Percentiles rank a stretch among this genome's conserved stretches.
These are phyloP conservation scores for Datura wrightii DNA, from an alignment of 257 asterid genomes.

Conservation along the genomic window DNA sequence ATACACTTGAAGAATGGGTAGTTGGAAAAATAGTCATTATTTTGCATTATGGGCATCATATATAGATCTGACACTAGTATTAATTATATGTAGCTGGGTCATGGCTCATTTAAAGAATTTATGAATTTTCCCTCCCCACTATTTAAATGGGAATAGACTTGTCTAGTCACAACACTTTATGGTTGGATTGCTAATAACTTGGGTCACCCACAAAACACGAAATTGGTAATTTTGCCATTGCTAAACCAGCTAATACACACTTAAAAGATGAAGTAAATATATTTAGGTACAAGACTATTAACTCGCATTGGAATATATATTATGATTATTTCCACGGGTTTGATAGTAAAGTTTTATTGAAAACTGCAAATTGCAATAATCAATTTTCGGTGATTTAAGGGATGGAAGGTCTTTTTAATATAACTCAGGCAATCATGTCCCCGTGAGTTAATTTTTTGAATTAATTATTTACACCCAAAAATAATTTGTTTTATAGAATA, in stretches of 20 bases:
- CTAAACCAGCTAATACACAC: not conserved
- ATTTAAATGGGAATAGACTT: not conserved
- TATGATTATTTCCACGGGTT: not conserved
- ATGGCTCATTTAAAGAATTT: constrained; percentile 15
- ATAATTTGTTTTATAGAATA: too few relatives aligned
- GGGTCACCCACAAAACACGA: not conserved
- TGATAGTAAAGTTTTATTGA: not conserved
- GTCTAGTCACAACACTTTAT: not conserved
- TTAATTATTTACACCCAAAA: too few relatives aligned
- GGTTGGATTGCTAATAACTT: constrained; percentile 16
- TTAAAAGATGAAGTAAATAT: not conserved
- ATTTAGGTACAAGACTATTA: not conserved
- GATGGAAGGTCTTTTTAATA: too few relatives aligned
- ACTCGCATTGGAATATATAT: too few relatives aligned
- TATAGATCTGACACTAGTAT: constrained; percentile 14
- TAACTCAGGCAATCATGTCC: too few relatives aligned
- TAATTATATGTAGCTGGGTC: not conserved
- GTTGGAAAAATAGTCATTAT: constrained; percentile 20
- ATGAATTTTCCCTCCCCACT: constrained; percentile 14
- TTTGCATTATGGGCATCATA: not conserved
- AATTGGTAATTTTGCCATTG: not conserved
- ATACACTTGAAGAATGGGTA: not conserved
- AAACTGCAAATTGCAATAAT: not conserved
- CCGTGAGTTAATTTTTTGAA: too few relatives aligned
- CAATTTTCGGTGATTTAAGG: too few relatives aligned